phyloP scores from a whole-genome alignment of 257 asterid genomes.

The Misopates orontium region DNA sequence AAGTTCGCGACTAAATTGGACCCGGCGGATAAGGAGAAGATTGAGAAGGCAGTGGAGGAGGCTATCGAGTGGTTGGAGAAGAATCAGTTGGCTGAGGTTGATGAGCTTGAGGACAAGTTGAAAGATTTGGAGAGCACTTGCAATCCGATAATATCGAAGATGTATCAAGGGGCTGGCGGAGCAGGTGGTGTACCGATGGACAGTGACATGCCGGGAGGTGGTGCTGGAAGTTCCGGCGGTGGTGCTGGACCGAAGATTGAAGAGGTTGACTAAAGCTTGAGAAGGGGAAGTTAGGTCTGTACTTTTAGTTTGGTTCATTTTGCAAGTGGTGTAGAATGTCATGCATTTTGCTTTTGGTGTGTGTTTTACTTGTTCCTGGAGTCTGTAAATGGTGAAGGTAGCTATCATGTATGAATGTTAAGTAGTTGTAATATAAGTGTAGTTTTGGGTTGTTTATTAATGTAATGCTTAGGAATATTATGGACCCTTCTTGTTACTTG shows the following conservation, averaged over 20 bases:
- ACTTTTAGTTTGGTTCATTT: no score
- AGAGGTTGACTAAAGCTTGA: conserved; percentile 50
- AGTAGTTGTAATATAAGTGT: no score
- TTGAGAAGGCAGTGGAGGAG: conserved; percentile 51
- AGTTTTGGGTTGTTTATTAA: no score
- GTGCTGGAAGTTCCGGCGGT: conserved; percentile 29
- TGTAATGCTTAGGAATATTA: no score
- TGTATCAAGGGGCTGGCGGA: conserved; percentile 46
- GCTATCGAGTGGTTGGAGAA: conserved; percentile 52
- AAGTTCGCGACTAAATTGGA: conserved; percentile 45
- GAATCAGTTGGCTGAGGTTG: conserved; percentile 63
- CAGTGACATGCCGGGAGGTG: conserved; percentile 32
- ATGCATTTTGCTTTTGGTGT: no score
- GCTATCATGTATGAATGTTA: no score
- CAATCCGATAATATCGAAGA: conserved; percentile 53
- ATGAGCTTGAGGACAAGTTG: conserved; percentile 57
- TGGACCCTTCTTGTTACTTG: no score
- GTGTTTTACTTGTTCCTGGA: no score
- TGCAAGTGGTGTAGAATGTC: no score
- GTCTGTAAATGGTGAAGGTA: no score
- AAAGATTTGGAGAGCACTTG: conserved; percentile 54
- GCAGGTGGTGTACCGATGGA: conserved; percentile 36
- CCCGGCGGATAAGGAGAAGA: conserved; percentile 36
- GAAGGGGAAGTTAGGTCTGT: no score
- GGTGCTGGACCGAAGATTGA: conserved; percentile 56